These are phyloP conservation scores for Canavalia ensiformis DNA, from an alignment of 306 rosid species.

Conservation along the genomic window DNA sequence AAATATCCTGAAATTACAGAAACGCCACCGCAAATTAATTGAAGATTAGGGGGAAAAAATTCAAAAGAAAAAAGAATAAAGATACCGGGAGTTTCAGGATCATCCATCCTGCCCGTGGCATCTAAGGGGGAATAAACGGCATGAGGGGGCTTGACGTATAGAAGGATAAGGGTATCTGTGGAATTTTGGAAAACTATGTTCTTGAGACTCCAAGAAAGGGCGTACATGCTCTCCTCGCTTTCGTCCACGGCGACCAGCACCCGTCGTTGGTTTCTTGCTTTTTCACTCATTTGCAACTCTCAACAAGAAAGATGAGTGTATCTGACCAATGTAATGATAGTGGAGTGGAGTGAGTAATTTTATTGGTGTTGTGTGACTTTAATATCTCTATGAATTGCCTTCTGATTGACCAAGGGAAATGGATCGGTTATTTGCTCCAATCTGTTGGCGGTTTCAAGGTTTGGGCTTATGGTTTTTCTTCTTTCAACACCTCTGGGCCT, in stretches of 20 bases:
- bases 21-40: not conserved
- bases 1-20: conserved; percentile 52
- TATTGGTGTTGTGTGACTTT: too few species aligned
- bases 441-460: conserved; percentile 55
- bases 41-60: too few species aligned
- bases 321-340: not conserved
- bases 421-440: not conserved
- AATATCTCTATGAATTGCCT: not conserved
- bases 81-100: conserved; percentile 16
- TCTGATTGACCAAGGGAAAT: not conserved
- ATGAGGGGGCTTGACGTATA: conserved; percentile 67
- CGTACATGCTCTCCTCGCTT: conserved; percentile 78
- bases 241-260: conserved; percentile 82
- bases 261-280: conserved; percentile 56
- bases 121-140: conserved; percentile 52
- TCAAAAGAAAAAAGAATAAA: not conserved
- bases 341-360: too few species aligned
- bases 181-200: conserved; percentile 60
- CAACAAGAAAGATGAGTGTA: too few species aligned
- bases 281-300: conserved; percentile 56
- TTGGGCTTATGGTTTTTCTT: conserved; percentile 34
- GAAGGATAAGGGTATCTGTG: conserved; percentile 71
- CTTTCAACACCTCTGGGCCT: conserved; percentile 23
- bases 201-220: conserved; percentile 79
- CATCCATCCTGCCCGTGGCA: conserved; percentile 53